Percentiles rank a stretch among this genome's conserved stretches.
phyloP scores from a whole-genome alignment of 176 grass and related monocot species.

The Carex scoparia region DNA sequence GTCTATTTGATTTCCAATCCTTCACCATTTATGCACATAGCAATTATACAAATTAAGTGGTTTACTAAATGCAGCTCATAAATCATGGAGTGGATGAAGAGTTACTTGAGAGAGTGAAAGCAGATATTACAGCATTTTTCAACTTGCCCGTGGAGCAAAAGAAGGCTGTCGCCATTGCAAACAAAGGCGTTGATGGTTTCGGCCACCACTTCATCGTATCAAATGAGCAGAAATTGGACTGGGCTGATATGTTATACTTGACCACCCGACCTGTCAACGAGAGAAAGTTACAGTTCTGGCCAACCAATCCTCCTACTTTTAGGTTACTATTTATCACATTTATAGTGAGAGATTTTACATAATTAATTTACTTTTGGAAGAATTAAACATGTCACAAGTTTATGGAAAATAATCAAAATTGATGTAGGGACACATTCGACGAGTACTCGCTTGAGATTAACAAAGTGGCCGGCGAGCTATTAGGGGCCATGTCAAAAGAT shows the following conservation, averaged over 20 bases:
- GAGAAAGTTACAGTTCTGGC: constrained; percentile 23
- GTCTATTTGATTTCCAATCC: too few relatives aligned
- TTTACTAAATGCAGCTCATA: neutral
- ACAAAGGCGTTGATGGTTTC: neutral
- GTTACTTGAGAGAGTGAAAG: constrained; percentile 14
- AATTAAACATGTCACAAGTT: neutral
- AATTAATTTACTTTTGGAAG: neutral
- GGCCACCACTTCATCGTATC: constrained; percentile 4
- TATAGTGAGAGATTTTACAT: too few relatives aligned
- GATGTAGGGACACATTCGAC: constrained; percentile 1
- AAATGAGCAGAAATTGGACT: constrained; percentile 17
- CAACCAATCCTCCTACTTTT: constrained; percentile 20
- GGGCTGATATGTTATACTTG: constrained; percentile 31
- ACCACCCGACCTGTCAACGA: constrained; percentile 14
- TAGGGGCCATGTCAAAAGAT: constrained; percentile 28
- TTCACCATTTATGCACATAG: neutral
- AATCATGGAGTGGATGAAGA: constrained; percentile 29
- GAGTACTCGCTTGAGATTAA: constrained; percentile 23
- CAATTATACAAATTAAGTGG: constrained; percentile 22
- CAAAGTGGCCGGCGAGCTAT: constrained; percentile 2
- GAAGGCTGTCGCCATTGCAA: neutral
- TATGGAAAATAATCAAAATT: neutral
- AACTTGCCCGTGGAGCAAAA: constrained; percentile 20
- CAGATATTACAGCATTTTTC: constrained; percentile 22
- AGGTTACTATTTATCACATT: constrained; percentile 1